Evolutionary conservation across 805 yeast species (phyloP), one percentile per base, ranked within the genome.

Genomic region (Saccharomyces mikatae): DNA sequence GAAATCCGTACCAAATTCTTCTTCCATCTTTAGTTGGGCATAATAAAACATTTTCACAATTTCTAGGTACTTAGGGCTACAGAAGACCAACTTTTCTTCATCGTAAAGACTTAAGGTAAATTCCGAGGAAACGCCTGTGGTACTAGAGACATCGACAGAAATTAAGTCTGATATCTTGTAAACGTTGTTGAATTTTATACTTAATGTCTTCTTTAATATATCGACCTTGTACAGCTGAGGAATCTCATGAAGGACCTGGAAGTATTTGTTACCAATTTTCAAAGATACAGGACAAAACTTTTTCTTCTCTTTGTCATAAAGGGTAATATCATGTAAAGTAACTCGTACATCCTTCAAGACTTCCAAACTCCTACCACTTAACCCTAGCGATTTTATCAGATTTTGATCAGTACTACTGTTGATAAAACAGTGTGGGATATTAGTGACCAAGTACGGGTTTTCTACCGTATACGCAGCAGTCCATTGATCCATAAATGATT

Each of bases 11-110:
- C 56, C 52, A 29, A 65, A 59, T 28, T 70, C 71, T 51, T 74
- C 75, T 32, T 71, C 73, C 21, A 74, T 66, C 63, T 79, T 75
- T 26, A 81, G 80, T 51, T 83, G 82, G 0, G 89, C 77, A 60
- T 83, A 84, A 61, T 84, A 83, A 32, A 86, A 63, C 53, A 84
- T 78, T 59, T 89, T 73, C 70, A 86, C 76, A n/a, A 86, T 82
- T 61, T 85, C 91, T 51, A 78, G 64, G 58, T 74, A 77, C 61
- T 79, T 80, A 0, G 74, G 66, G 17, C 81, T 76, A 1, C 76
- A 60, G 44, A 80, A 61, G 11, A 76, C 70, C 24, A 79, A 54
- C 28, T 63, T 64, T 6, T 55, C 56, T 2, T 71, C 72, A 51
- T 71, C 63, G 27, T 54, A 63, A 41, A 74, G 62, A n/a, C 66